Percentiles rank a stretch among this genome's conserved stretches.
Evolutionary conservation across 225 moss, liverwort and hornwort species (phyloP).

Genomic region (Physcomitrellopsis africana): DNA sequence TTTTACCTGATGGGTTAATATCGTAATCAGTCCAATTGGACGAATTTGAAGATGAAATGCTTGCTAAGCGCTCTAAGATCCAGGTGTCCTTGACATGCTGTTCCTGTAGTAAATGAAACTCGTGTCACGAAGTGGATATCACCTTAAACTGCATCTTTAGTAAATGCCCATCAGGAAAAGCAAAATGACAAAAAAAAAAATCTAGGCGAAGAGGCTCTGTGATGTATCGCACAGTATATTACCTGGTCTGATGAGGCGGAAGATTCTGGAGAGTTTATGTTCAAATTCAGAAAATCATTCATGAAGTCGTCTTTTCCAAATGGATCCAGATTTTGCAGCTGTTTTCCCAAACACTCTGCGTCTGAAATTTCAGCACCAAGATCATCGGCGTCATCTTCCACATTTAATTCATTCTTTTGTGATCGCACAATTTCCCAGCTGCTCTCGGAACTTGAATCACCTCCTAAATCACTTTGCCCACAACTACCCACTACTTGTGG

Average conservation of each 20-base stretch:
- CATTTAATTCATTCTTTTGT: neutral
- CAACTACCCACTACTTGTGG: slow-evolving; percentile 11
- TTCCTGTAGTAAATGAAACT: neutral
- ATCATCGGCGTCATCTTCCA: slow-evolving; percentile 9
- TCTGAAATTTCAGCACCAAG: slow-evolving; percentile 11
- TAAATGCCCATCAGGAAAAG: neutral
- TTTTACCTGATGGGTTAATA: slow-evolving; percentile 12
- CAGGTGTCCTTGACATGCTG: neutral
- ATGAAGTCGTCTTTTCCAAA: slow-evolving; percentile 17
- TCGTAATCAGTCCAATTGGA: neutral
- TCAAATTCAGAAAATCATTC: neutral
- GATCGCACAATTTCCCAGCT: slow-evolving; percentile 22
- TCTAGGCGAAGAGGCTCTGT: neutral
- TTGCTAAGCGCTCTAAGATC: neutral
- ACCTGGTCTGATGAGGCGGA: slow-evolving; percentile 4
- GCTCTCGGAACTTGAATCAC: slow-evolving; percentile 15
- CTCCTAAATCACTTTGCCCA: slow-evolving; percentile 29
- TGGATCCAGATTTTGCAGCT: slow-evolving; percentile 21
- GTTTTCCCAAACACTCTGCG: slow-evolving; percentile 17
- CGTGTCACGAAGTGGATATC: neutral
- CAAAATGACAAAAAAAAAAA: neutral
- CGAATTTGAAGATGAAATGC: slow-evolving; percentile 11
- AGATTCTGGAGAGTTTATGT: neutral
- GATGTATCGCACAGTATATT: neutral
- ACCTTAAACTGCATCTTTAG: neutral